Evolutionary conservation across 176 grass and related monocot genomes (phyloP).

Genomic region (Oryza coarctata): DNA sequence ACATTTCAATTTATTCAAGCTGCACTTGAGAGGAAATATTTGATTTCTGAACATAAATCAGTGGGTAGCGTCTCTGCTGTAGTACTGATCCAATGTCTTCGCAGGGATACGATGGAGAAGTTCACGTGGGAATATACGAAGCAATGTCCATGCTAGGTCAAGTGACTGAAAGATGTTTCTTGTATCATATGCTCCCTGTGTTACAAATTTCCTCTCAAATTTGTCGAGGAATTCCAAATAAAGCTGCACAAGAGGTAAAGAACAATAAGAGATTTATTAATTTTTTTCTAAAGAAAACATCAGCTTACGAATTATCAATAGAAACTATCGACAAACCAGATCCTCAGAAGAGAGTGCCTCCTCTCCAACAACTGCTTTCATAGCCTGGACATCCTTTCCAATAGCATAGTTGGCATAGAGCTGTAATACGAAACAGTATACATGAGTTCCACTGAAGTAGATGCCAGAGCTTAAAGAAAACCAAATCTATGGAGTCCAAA

Average conservation of each 20-base stretch:
- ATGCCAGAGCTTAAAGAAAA: neutral
- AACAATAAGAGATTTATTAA: slow-evolving; percentile 21
- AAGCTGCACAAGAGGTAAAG: slow-evolving; percentile 56
- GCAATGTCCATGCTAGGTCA: slow-evolving; percentile 95
- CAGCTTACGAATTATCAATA: neutral
- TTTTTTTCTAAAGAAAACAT: neutral
- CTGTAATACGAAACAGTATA: slow-evolving; percentile 45
- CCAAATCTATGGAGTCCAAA: neutral
- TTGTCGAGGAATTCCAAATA: slow-evolving; percentile 98
- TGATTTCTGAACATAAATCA: slow-evolving; percentile 46
- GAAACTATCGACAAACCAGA: slow-evolving; percentile 51
- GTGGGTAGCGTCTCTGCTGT: slow-evolving; percentile 80
- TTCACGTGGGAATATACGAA: slow-evolving; percentile 95
- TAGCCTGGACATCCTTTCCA: slow-evolving; percentile 99
- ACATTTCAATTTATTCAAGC: slow-evolving; percentile 56
- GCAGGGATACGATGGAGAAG: slow-evolving; percentile 97
- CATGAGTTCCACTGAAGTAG: neutral
- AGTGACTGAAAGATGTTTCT: slow-evolving; percentile 99
- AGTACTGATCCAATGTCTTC: slow-evolving; percentile 93
- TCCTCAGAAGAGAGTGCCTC: slow-evolving; percentile 99
- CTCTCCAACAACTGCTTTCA: slow-evolving; percentile 99
- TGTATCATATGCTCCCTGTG: slow-evolving; percentile 93
- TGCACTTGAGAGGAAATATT: slow-evolving; percentile 43
- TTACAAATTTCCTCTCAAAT: slow-evolving; percentile 96
- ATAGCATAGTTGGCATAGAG: slow-evolving; percentile 99